phyloP scores from a whole-genome alignment of 257 asterid genomes.

The Rehmannia glutinosa region DNA sequence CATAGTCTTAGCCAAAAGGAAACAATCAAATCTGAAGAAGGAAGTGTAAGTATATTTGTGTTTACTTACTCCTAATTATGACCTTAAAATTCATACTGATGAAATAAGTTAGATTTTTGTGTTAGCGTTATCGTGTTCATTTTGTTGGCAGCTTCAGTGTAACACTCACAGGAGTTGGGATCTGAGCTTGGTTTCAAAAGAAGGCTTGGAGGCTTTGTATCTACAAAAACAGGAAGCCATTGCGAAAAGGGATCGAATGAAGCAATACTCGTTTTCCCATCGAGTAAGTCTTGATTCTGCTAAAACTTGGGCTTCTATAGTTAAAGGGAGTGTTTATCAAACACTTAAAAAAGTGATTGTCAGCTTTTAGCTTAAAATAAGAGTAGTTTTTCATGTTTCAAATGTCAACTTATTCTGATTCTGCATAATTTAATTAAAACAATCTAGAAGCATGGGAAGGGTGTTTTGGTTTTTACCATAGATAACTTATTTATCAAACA shows the following conservation, averaged over 20 bases:
- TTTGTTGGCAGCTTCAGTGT: conserved; percentile 38
- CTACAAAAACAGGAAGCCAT: conserved; percentile 56
- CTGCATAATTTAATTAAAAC: too few species aligned
- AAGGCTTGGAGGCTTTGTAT: conserved; percentile 50
- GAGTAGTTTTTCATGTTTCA: too few species aligned
- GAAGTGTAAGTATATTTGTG: conserved; percentile 44
- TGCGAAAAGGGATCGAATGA: conserved; percentile 67
- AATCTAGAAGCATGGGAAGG: too few species aligned
- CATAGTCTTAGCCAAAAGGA: conserved; percentile 30
- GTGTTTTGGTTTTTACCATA: too few species aligned
- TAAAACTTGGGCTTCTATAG: too few species aligned
- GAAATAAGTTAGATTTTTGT: too few species aligned
- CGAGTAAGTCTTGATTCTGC: conserved; percentile 38
- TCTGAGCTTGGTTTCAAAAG: conserved; percentile 42
- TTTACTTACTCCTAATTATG: too few species aligned
- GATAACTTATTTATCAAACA: too few species aligned
- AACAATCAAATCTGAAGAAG: conserved; percentile 39
- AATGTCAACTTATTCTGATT: too few species aligned
- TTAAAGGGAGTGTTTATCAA: too few species aligned
- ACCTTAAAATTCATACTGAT: too few species aligned
- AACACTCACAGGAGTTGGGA: conserved; percentile 55
- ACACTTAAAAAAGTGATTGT: too few species aligned
- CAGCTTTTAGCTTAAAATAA: not conserved
- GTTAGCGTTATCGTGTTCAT: not conserved
- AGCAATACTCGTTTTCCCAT: conserved; percentile 72